Evolutionary conservation across 768 basidiomycete genomes (phyloP).

Genomic region (Mycena galericulata): DNA sequence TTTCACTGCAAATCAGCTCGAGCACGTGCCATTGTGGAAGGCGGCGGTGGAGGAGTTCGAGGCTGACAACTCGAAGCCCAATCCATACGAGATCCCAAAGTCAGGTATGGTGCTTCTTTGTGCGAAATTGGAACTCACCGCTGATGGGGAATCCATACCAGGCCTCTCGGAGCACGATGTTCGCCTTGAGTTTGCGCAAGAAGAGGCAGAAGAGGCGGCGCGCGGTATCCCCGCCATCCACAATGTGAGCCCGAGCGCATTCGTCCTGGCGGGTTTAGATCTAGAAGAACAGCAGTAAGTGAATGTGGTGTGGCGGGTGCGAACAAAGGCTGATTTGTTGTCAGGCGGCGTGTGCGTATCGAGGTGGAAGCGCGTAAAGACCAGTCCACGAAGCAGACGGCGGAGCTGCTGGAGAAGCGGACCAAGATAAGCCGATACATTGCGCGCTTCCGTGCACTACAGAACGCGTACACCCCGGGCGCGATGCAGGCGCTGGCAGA

Average conservation of each 20-base stretch:
- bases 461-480: conserved; percentile 11
- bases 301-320: background rate
- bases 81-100: background rate
- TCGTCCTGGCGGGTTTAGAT: background rate
- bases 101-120: background rate
- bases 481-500: background rate
- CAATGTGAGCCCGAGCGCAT: conserved; percentile 8
- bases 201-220: conserved; percentile 12
- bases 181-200: conserved; percentile 7
- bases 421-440: background rate
- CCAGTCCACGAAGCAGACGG: background rate
- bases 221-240: conserved; percentile 4
- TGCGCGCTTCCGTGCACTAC: conserved; percentile 3
- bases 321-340: background rate
- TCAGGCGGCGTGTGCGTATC: background rate
- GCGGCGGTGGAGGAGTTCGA: background rate
- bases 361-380: conserved; percentile 4
- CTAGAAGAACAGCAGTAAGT: conserved; percentile 27
- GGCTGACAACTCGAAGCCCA: background rate
- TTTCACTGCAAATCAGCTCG: background rate
- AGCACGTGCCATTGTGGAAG: background rate
- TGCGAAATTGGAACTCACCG: background rate
- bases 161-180: background rate
- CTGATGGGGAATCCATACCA: background rate
- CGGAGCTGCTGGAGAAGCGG: background rate